phyloP scores from a whole-genome alignment of 2,329 filamentous ascomycete species.

The Sphaerulina populicola region DNA sequence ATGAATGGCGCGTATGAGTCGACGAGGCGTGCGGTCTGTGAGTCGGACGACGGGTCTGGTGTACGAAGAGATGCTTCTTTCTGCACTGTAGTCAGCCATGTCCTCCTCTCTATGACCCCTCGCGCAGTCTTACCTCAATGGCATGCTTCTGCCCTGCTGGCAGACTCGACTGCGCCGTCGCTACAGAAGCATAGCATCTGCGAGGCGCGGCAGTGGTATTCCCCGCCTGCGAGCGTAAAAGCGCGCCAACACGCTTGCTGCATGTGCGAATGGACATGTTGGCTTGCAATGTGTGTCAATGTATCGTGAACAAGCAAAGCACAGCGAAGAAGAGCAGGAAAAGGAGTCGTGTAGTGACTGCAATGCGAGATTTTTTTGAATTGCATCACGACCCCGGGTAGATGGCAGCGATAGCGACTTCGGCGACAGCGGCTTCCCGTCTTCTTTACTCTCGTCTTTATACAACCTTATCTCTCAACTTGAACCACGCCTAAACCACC shows the following conservation, averaged over 20 bases:
- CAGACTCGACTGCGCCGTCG: conserved; percentile 37
- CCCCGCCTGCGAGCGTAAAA: conserved; percentile 12
- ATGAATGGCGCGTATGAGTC: conserved; percentile 74
- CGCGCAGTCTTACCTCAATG: conserved; percentile 19
- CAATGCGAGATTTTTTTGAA: too few species aligned
- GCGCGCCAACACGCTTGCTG: conserved; percentile 22
- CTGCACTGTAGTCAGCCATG: conserved; percentile 28
- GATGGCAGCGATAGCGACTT: too few species aligned
- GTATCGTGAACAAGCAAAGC: background rate
- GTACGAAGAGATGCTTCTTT: conserved; percentile 51
- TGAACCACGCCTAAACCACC: too few species aligned
- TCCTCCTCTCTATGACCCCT: too few species aligned
- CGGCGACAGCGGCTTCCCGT: too few species aligned
- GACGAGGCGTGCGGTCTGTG: conserved; percentile 65
- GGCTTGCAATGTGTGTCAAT: background rate
- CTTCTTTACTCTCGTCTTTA: too few species aligned
- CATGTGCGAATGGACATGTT: conserved; percentile 14
- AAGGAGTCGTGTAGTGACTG: background rate
- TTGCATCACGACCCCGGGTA: too few species aligned
- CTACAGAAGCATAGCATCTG: conserved; percentile 30
- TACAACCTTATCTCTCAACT: too few species aligned
- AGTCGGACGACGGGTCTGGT: conserved; percentile 65
- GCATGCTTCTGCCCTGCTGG: conserved; percentile 33
- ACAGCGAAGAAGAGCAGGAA: background rate
- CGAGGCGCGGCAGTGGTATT: conserved; percentile 4